These are phyloP conservation scores for Melaleuca quinquenervia DNA, from an alignment of 345 rosid genomes.

Conservation along the genomic window DNA sequence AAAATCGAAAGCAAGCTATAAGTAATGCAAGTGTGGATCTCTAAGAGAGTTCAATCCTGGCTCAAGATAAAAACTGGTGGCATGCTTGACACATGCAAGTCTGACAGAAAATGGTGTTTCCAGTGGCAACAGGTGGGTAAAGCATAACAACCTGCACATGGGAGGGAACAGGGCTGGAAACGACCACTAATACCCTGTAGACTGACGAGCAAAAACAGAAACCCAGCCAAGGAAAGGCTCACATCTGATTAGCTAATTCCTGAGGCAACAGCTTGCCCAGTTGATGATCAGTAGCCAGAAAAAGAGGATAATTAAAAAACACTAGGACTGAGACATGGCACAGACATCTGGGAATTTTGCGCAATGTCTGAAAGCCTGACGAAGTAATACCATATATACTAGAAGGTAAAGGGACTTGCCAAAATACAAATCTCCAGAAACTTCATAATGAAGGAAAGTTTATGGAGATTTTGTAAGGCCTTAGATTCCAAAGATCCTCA, in stretches of 20 bases:
- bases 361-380: neutral
- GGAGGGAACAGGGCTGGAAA: neutral
- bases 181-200: neutral
- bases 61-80: neutral
- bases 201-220: neutral
- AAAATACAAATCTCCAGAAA: neutral
- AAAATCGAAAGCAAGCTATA: neutral
- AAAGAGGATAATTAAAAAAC: neutral
- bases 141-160: neutral
- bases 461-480: neutral
- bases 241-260: neutral
- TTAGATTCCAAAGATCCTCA: neutral
- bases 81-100: constrained; percentile 9
- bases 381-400: neutral
- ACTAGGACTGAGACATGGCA: neutral
- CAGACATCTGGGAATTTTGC: neutral
- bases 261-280: neutral
- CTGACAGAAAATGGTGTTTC: neutral
- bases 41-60: constrained; percentile 2
- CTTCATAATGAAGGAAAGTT: neutral
- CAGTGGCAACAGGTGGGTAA: neutral
- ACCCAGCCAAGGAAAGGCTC: neutral
- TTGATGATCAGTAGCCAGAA: neutral
- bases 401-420: neutral
- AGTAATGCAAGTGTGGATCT: neutral